These are phyloP conservation scores for Hypoxylon intermedium DNA, from an alignment of 495 filamentous ascomycete species.

Conservation along the genomic window DNA sequence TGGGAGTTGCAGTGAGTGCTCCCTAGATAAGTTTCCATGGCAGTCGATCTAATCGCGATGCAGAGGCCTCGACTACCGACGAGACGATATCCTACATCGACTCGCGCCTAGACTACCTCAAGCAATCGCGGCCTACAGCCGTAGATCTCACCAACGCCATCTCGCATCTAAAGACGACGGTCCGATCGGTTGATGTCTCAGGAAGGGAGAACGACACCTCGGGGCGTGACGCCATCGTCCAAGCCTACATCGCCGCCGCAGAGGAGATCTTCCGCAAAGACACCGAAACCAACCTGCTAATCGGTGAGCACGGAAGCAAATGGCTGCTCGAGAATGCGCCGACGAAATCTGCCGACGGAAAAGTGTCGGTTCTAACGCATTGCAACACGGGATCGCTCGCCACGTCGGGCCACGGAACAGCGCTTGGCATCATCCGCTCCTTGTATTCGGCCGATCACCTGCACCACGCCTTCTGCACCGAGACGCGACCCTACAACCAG, in stretches of 20 bases:
- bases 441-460: slow-evolving; percentile 69
- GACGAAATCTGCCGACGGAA: slow-evolving; percentile 48
- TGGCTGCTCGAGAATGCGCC: slow-evolving; percentile 70
- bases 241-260: slow-evolving; percentile 76
- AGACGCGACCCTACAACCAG: slow-evolving; percentile 98
- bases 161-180: slow-evolving; percentile 70
- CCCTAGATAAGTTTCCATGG: too few relatives aligned
- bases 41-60: too few relatives aligned
- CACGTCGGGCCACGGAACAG: slow-evolving; percentile 95
- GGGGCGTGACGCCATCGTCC: slow-evolving; percentile 55
- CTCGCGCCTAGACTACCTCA: slow-evolving; percentile 79
- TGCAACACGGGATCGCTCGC: slow-evolving; percentile 98
- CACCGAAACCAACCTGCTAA: slow-evolving; percentile 80
- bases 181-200: slow-evolving; percentile 48
- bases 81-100: slow-evolving; percentile 72
- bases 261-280: slow-evolving; percentile 90
- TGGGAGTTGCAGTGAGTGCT: slow-evolving; percentile 57
- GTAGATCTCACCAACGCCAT: slow-evolving; percentile 94
- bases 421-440: slow-evolving; percentile 90
- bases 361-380: slow-evolving; percentile 83
- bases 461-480: slow-evolving; percentile 88
- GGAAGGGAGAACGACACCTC: slow-evolving; percentile 42
- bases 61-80: slow-evolving; percentile 51
- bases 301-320: slow-evolving; percentile 81
- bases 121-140: slow-evolving; percentile 87